A percentile compares a stretch with the other conserved stretches of the same genome.
These are phyloP conservation scores for Astrothelium subdiscretum DNA, from an alignment of 495 filamentous ascomycete species.

Conservation along the genomic window DNA sequence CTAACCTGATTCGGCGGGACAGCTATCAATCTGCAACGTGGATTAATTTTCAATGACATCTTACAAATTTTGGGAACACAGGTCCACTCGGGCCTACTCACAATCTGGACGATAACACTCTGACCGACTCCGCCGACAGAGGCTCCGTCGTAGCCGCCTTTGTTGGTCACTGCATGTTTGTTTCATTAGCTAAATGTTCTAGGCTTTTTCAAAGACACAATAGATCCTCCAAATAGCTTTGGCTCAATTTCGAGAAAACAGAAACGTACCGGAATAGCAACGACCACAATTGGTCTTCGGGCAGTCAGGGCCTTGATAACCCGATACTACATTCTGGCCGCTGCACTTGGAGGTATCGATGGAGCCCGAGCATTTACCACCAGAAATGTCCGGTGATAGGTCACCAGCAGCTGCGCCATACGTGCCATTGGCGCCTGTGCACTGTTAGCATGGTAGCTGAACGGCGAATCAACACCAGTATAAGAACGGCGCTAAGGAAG, in stretches of 20 bases:
- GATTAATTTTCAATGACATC: background rate
- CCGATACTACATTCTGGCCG: background rate
- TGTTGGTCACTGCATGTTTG: background rate
- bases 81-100: background rate
- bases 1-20: background rate
- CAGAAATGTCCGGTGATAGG: background rate
- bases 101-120: background rate
- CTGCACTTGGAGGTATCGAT: background rate
- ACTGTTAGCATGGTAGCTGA: background rate
- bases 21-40: background rate
- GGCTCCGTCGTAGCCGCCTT: background rate
- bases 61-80: background rate
- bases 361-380: background rate
- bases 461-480: background rate
- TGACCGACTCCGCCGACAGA: background rate
- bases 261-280: background rate
- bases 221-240: background rate
- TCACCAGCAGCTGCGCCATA: background rate
- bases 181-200: background rate
- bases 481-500: background rate
- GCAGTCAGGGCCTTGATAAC: background rate
- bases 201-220: background rate
- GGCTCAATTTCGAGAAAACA: background rate
- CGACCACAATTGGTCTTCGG: background rate
- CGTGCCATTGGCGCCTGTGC: background rate